Conservation (phyloP, 257 asterid genomes). For the Thymus mandschuricus region DNA sequence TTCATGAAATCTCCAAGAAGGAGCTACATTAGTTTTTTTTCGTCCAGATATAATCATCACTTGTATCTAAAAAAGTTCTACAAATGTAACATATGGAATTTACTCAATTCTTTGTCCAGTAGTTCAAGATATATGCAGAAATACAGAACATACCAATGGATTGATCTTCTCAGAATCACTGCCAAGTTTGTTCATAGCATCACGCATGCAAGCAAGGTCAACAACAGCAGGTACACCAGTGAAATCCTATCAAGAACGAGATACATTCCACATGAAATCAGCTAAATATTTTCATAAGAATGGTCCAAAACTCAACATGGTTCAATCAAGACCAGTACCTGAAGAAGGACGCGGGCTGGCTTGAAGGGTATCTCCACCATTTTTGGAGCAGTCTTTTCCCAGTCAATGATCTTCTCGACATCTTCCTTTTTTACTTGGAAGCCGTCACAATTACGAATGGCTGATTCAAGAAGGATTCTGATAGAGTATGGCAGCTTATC, state of each 20-base stretch:
- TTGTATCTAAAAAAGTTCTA: not conserved
- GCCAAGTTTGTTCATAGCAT: conserved; percentile 94
- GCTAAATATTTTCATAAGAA: conserved; percentile 2
- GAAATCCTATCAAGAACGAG: conserved; percentile 66
- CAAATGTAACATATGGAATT: conserved; percentile 1
- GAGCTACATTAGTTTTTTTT: not conserved
- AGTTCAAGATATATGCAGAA: conserved; percentile 23
- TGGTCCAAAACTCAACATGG: not conserved
- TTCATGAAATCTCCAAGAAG: not conserved
- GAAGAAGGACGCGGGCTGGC: conserved; percentile 96
- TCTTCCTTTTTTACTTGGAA: conserved; percentile 91
- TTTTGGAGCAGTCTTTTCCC: conserved; percentile 84
- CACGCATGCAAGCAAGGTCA: conserved; percentile 97
- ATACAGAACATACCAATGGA: conserved; percentile 70
- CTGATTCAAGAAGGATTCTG: conserved; percentile 90
- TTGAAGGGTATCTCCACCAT: conserved; percentile 95
- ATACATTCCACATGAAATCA: conserved; percentile 29
- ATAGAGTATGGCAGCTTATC: conserved; percentile 95
- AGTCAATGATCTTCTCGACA: conserved; percentile 91
- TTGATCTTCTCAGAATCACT: conserved; percentile 95
- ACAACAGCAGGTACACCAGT: conserved; percentile 98
- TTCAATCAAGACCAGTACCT: conserved; percentile 54
- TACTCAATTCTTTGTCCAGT: not conserved
- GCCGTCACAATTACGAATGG: conserved; percentile 93
- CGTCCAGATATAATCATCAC: not conserved